phyloP scores from a whole-genome alignment of 495 filamentous ascomycete species.

The Aspergillus asperescens region DNA sequence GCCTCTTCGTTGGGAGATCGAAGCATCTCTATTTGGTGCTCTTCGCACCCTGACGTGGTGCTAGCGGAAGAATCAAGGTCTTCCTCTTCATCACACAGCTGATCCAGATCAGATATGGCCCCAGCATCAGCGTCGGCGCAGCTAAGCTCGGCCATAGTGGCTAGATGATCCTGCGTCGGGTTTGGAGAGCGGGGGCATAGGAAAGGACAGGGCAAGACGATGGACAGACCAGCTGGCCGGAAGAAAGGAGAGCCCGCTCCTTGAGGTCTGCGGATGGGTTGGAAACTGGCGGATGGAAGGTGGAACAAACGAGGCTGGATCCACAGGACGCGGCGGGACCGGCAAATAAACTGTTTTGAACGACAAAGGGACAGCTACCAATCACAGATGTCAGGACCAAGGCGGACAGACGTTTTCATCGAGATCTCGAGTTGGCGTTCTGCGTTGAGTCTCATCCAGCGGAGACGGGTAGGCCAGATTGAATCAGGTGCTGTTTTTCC shows the following conservation, averaged over 20 bases:
- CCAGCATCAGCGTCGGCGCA: slow-evolving; percentile 13
- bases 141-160: slow-evolving; percentile 19
- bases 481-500: neutral
- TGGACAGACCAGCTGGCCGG: neutral
- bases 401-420: neutral
- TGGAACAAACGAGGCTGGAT: slow-evolving; percentile 12
- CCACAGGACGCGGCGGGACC: slow-evolving; percentile 11
- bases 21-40: slow-evolving; percentile 28
- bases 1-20: slow-evolving; percentile 18
- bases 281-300: neutral
- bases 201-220: neutral
- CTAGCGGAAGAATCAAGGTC: slow-evolving; percentile 31
- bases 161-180: slow-evolving; percentile 8
- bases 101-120: slow-evolving; percentile 23
- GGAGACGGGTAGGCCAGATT: neutral
- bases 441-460: neutral
- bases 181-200: neutral
- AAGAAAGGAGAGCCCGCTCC: slow-evolving; percentile 9
- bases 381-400: slow-evolving; percentile 10
- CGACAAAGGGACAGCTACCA: slow-evolving; percentile 12
- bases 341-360: slow-evolving; percentile 14
- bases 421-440: neutral
- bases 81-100: slow-evolving; percentile 35
- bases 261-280: neutral
- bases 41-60: slow-evolving; percentile 24